Base-by-base conservation (phyloP, 2,329 filamentous ascomycete species). In the Hypoxylon sp. region DNA sequence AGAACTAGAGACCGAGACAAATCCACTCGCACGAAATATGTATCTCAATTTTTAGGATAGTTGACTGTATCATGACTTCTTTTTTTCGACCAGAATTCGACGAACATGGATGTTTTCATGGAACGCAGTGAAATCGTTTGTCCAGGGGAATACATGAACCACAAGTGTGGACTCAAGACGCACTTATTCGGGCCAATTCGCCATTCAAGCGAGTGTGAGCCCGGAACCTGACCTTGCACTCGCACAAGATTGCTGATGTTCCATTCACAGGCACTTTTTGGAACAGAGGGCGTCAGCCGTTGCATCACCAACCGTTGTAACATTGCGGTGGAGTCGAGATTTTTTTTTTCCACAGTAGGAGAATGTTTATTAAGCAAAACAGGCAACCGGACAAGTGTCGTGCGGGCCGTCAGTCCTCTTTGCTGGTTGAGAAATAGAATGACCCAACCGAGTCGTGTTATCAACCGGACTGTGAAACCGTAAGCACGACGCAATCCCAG, bases 221-320 rank as follows among this genome's bases (percentile, higher is more conserved):
- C 68, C 70, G 68, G 70, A 72, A 69, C 65, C 64, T 63, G 65
- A 60, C 67, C 65, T 63, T 70, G 57, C 68, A 63, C 54, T 67
- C 60, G 57, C 64, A 66, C 65, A 67, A 66, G 67, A 68, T 68
- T 65, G 59, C 55, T 69, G 56, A 69, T 69, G 64, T 71, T 68
- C 72, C 72, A 70, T 63, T 68, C 50, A 65, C 22, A 57, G 42
- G n/a, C 67, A 59, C 65, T 67, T 55, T 73, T 67, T 72, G 72
- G 74, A 73, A 73, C 68, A 74, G 63, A 70, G 71, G 65, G 62
- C 68, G 70, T 69, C 68, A 66, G 63, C 64, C 51, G 72, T 76
- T 73, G 70, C 74, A 75, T 70, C 63, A 65, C 69, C 70, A 70
- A 73, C 73, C 74, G 73, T 62, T 50, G 75, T 77, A 72, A 67